Conservation (phyloP, 176 grass and related monocot species). For the Aegilops longissima region DNA sequence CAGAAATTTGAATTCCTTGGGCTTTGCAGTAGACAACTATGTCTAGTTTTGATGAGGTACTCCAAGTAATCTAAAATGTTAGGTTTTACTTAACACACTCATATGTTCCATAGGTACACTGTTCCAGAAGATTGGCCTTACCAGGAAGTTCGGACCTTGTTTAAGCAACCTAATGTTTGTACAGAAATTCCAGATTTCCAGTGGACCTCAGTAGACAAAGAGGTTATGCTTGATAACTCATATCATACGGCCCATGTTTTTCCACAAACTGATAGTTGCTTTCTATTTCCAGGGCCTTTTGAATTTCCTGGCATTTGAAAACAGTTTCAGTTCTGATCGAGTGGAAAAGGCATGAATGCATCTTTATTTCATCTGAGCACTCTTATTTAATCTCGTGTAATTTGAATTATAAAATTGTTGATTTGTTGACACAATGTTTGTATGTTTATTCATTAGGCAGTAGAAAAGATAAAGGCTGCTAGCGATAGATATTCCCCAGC, state of each 20-base stretch:
- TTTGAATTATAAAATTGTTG: neutral
- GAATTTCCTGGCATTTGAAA: slow-evolving; percentile 73
- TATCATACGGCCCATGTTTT: slow-evolving; percentile 16
- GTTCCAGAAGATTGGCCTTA: slow-evolving; percentile 96
- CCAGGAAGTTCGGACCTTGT: slow-evolving; percentile 74
- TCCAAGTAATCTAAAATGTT: slow-evolving; percentile 21
- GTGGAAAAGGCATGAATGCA: slow-evolving; percentile 62
- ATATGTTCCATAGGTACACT: slow-evolving; percentile 54
- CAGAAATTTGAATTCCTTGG: neutral
- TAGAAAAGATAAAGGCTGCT: slow-evolving; percentile 79
- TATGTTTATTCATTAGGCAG: slow-evolving; percentile 58
- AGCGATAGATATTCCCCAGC: slow-evolving; percentile 59
- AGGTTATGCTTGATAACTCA: slow-evolving; percentile 46
- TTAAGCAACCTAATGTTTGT: slow-evolving; percentile 77
- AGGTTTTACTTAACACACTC: neutral
- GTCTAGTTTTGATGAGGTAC: neutral
- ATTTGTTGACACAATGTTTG: slow-evolving; percentile 24
- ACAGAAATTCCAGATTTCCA: slow-evolving; percentile 61
- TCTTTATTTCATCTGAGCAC: neutral
- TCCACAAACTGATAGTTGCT: slow-evolving; percentile 20
- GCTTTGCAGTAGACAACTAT: neutral
- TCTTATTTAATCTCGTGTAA: slow-evolving; percentile 27
- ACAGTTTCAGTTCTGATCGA: slow-evolving; percentile 81
- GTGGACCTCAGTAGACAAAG: slow-evolving; percentile 63
- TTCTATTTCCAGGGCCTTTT: slow-evolving; percentile 54